A percentile compares a stretch with the other conserved stretches of the same genome.
Conservation (phyloP, 1,284 basidiomycete genomes). For the Puccinia coronata region DNA sequence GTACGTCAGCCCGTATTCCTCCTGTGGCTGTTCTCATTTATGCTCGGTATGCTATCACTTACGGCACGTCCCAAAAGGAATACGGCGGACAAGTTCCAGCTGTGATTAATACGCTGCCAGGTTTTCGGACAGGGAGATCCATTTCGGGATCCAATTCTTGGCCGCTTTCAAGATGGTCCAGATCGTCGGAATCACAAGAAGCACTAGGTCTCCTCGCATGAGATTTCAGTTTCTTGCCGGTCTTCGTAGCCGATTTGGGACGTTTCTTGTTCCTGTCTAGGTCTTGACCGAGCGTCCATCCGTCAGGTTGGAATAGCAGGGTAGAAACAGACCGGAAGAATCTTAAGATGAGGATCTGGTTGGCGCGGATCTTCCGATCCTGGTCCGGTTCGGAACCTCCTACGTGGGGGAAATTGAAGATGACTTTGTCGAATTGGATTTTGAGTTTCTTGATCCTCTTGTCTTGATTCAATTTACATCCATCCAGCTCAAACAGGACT, state of each 20-base stretch:
- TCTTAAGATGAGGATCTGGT: conserved; percentile 81
- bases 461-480: conserved; percentile 70
- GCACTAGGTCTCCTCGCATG: conserved; percentile 60
- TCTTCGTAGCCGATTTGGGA: conserved; percentile 54
- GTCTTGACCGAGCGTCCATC: conserved; percentile 51
- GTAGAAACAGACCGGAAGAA: conserved; percentile 72
- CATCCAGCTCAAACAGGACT: conserved; percentile 83
- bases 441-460: conserved; percentile 53
- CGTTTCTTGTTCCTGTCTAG: conserved; percentile 39
- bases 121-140: not conserved
- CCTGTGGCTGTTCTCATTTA: not conserved
- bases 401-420: conserved; percentile 96
- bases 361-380: conserved; percentile 86
- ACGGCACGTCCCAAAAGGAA: conserved; percentile 71
- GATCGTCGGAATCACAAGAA: conserved; percentile 58
- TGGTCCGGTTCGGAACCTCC: conserved; percentile 93
- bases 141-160: not conserved
- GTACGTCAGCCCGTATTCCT: conserved; percentile 59
- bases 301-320: not conserved
- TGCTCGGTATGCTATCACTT: not conserved
- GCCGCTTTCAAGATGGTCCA: conserved; percentile 61
- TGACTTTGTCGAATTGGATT: conserved; percentile 73
- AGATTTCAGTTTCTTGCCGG: conserved; percentile 59
- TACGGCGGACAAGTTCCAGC: conserved; percentile 67
- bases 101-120: conserved; percentile 37